Base-by-base conservation (phyloP, 1,284 basidiomycete species). In the Naganishia albida region DNA sequence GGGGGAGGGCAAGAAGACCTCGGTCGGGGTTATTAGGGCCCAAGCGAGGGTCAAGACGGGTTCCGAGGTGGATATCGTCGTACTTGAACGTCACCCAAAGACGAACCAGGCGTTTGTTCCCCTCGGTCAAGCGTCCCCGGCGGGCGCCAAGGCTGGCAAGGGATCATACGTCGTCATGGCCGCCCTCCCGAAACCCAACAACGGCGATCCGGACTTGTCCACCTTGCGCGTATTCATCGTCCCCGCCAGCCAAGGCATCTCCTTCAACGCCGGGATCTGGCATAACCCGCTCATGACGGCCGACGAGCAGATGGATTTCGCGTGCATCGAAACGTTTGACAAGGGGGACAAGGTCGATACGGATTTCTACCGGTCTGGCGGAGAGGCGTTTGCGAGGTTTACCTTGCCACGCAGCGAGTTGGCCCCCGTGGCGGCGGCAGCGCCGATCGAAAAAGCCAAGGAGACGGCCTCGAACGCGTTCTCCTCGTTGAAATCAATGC, bases 211-310 rank as follows among this genome's bases (percentile, higher is more conserved):
- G 1, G 87, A 94, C 73, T 68, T 91, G 66, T 73, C 74, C 49
- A 91, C 86, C 0, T 71, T 92, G 68, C 84, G 87, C 64, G 92
- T 91, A 6, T 97, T 96, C 77, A 73, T 89, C 53, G 91, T 90
- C 0, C 86, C 82, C 48, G 82, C 85, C 4, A 84, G 85, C 0
- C 93, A 97, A 75, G 92, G 92, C 0, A 85, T 97, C 52, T 85
- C 88, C 25, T 96, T 94, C 75, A 81, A 87, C 68, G 84, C 83
- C 3, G 90, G 86, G 12, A 81, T 91, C 55, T 97, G 93, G 93
- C 93, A 92, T 91, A 88, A 91, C 81, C 89, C 90, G 2, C 87
- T 92, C 86, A 86, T 89, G 44, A 87, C 88, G 8, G 78, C 93
- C 64, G 85, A 86, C 71, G 85, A 85, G 79, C 88, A 88, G 70